Percentiles rank a stretch among this genome's conserved stretches.
These are phyloP conservation scores for Fusarium torulosum DNA, from an alignment of 2,329 filamentous ascomycete species.

Conservation along the genomic window DNA sequence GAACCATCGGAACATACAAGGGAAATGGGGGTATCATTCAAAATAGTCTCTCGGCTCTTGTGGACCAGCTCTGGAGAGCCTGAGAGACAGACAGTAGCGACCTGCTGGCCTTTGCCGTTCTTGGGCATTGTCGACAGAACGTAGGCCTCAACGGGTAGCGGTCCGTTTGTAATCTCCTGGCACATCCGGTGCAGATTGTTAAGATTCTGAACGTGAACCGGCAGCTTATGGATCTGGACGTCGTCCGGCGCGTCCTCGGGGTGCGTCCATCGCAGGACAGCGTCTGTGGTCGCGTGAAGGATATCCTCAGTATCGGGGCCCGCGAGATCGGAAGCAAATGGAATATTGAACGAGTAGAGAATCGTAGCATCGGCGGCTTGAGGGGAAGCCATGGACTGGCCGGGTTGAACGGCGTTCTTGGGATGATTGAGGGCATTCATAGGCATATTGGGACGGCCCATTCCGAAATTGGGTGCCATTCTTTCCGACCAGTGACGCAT, in stretches of 20 bases:
- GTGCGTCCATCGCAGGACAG: constrained; percentile 93
- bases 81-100: constrained; percentile 91
- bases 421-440: constrained; percentile 68
- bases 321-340: constrained; percentile 90
- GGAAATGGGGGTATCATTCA: constrained; percentile 92
- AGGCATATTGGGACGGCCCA: constrained; percentile 70
- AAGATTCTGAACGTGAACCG: constrained; percentile 91
- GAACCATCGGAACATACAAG: constrained; percentile 73
- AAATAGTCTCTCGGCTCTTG: constrained; percentile 87
- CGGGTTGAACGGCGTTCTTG: constrained; percentile 65
- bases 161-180: constrained; percentile 79
- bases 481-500: constrained; percentile 80
- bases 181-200: constrained; percentile 83
- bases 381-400: constrained; percentile 72
- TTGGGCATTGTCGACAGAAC: constrained; percentile 87
- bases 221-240: constrained; percentile 86
- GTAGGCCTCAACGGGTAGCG: constrained; percentile 81
- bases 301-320: constrained; percentile 96
- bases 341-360: constrained; percentile 97
- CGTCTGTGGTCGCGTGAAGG: constrained; percentile 88
- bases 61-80: constrained; percentile 89
- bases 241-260: constrained; percentile 87
- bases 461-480: constrained; percentile 76
- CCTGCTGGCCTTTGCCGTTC: constrained; percentile 72
- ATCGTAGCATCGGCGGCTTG: constrained; percentile 81